Conservation (phyloP, 352 stramenopile species). For the Globisporangium recalcitrans region DNA sequence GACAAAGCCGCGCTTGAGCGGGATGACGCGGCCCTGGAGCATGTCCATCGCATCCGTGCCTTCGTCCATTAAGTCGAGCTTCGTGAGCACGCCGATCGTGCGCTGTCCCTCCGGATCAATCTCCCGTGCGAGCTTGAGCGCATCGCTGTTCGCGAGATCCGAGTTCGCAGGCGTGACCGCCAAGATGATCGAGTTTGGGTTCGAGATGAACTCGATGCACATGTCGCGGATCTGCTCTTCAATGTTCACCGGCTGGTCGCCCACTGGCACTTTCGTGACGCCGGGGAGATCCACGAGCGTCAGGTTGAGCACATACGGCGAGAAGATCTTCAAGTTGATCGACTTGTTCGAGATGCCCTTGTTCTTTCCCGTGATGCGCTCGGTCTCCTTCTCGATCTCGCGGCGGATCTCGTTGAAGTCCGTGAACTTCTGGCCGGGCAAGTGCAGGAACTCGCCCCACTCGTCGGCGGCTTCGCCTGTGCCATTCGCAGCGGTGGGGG, state of each 20-base stretch:
- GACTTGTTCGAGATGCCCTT: slow-evolving; percentile 98
- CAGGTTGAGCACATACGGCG: slow-evolving; percentile 96
- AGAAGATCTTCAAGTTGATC: slow-evolving; percentile 99
- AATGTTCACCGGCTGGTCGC: slow-evolving; percentile 99
- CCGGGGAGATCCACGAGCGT: slow-evolving; percentile 99
- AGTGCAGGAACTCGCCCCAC: slow-evolving; percentile 98
- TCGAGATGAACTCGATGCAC: slow-evolving; percentile 97
- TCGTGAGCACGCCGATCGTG: slow-evolving; percentile 99
- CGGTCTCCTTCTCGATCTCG: slow-evolving; percentile 98
- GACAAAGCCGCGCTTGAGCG: slow-evolving; percentile 97
- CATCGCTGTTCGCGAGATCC: slow-evolving; percentile 98
- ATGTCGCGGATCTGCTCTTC: slow-evolving; percentile 99
- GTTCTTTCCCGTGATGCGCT: slow-evolving; percentile 93
- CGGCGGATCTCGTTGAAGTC: slow-evolving; percentile 96
- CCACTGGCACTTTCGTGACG: slow-evolving; percentile 97
- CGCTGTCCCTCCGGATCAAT: slow-evolving; percentile 91
- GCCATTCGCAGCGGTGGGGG: slow-evolving; percentile 14
- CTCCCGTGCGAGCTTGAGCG: slow-evolving; percentile 95
- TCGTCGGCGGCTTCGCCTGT: slow-evolving; percentile 64
- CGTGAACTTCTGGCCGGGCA: slow-evolving; percentile 93
- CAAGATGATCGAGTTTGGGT: slow-evolving; percentile 99
- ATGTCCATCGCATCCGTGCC: slow-evolving; percentile 97
- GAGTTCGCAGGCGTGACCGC: slow-evolving; percentile 98
- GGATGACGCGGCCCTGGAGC: slow-evolving; percentile 95
- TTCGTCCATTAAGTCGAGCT: slow-evolving; percentile 99